phyloP scores from a whole-genome alignment of 495 filamentous ascomycete species.

The Rhypophila decipiens region DNA sequence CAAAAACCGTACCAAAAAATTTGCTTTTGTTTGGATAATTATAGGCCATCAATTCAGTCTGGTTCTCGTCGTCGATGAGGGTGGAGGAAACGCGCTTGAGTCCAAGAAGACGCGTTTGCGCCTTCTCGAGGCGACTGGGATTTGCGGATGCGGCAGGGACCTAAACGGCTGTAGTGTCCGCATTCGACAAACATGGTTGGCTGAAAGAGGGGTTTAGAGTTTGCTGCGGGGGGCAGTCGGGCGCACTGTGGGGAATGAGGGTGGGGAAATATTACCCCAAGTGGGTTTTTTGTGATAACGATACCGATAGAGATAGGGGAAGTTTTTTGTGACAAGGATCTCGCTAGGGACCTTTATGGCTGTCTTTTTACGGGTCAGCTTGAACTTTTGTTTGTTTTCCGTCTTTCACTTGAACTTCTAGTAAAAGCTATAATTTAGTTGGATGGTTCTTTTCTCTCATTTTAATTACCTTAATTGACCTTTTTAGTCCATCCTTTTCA shows the following conservation, averaged over 20 bases:
- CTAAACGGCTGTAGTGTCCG: too few species aligned
- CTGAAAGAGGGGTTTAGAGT: background rate
- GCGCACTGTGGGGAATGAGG: background rate
- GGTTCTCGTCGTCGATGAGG: background rate
- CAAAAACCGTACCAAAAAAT: background rate
- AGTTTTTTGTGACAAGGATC: too few species aligned
- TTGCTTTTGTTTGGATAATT: background rate
- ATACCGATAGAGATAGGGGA: background rate
- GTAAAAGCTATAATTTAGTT: too few species aligned
- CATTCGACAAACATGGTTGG: background rate
- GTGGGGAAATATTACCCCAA: too few species aligned
- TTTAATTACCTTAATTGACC: too few species aligned
- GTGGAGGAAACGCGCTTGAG: conserved; percentile 3
- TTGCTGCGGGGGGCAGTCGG: background rate
- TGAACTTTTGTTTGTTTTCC: too few species aligned
- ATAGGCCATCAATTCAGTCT: background rate
- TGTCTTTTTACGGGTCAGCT: too few species aligned
- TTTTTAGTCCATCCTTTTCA: too few species aligned
- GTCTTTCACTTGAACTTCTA: too few species aligned
- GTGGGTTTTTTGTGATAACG: background rate
- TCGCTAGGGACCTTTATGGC: too few species aligned
- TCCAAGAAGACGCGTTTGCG: conserved; percentile 3
- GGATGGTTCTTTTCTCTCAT: too few species aligned
- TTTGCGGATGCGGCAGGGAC: background rate
- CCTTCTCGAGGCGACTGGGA: background rate